Evolutionary conservation across 2,329 filamentous ascomycete species (phyloP).

Genomic region (Bipolaris sorokiniana): DNA sequence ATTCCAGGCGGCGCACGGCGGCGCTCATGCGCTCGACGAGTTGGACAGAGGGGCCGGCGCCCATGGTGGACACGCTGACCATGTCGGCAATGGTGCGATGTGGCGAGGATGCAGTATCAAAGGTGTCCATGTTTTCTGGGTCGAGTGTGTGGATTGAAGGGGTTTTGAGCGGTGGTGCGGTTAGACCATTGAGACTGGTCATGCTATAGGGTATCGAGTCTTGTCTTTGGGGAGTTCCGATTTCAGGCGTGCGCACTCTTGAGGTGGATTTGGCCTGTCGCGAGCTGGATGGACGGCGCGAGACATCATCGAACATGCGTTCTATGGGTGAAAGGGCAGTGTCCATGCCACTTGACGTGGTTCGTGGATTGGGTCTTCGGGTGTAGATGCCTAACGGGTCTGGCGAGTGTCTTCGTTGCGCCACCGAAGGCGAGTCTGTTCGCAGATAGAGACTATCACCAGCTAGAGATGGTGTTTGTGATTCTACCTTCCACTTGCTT

Average conservation of each 20-base stretch:
- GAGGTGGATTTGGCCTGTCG: slow-evolving; percentile 38
- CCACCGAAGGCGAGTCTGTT: slow-evolving; percentile 47
- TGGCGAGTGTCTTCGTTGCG: slow-evolving; percentile 50
- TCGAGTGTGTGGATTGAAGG: slow-evolving; percentile 56
- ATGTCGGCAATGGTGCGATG: slow-evolving; percentile 74
- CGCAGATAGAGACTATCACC: slow-evolving; percentile 39
- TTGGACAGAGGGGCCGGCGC: slow-evolving; percentile 89
- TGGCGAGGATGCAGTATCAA: slow-evolving; percentile 65
- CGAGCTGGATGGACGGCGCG: slow-evolving; percentile 45
- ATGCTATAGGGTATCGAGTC: slow-evolving; percentile 43
- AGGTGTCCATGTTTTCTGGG: slow-evolving; percentile 54
- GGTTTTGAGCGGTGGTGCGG: slow-evolving; percentile 45
- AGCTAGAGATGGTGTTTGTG: slow-evolving; percentile 38
- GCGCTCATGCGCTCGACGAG: slow-evolving; percentile 96
- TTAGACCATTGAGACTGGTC: slow-evolving; percentile 46
- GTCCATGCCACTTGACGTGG: slow-evolving; percentile 37
- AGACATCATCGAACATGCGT: slow-evolving; percentile 45
- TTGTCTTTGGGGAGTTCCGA: slow-evolving; percentile 43
- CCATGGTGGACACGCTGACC: slow-evolving; percentile 86
- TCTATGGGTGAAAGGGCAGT: slow-evolving; percentile 45
- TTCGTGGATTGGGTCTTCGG: slow-evolving; percentile 36
- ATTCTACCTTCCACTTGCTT: slow-evolving; percentile 62
- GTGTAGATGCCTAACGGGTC: slow-evolving; percentile 44
- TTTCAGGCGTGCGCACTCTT: slow-evolving; percentile 46
- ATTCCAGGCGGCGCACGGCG: slow-evolving; percentile 86